Conservation (phyloP, 2,329 filamentous ascomycete genomes). For the Polytolypa hystricis region DNA sequence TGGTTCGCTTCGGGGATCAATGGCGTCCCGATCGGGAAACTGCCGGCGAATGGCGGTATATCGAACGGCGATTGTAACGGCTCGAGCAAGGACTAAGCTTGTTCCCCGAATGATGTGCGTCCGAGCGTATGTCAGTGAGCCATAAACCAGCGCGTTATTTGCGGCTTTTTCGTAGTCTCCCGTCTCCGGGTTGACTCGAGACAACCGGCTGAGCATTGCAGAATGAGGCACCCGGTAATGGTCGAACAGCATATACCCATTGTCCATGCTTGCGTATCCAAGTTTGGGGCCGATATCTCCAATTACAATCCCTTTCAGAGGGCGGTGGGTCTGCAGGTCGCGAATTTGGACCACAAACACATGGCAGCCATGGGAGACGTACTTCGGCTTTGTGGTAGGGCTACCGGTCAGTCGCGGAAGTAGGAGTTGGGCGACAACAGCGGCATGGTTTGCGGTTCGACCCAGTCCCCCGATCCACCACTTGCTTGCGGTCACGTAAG, state of each 20-base stretch:
- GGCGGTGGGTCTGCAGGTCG: slow-evolving; percentile 10
- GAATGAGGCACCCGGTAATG: slow-evolving; percentile 9
- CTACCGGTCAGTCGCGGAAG: slow-evolving; percentile 20
- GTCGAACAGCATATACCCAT: slow-evolving; percentile 12
- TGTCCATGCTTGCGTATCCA: slow-evolving; percentile 10
- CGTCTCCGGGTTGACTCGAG: slow-evolving; percentile 9
- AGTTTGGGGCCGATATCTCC: slow-evolving; percentile 11
- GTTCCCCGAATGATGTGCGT: slow-evolving; percentile 34
- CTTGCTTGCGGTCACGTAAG: slow-evolving; percentile 36
- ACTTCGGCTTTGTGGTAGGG: slow-evolving; percentile 14
- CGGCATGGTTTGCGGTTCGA: slow-evolving; percentile 38
- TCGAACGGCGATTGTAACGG: slow-evolving; percentile 42
- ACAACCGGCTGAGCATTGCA: slow-evolving; percentile 10
- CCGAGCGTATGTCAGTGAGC: slow-evolving; percentile 10
- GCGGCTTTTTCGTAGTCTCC: slow-evolving; percentile 10
- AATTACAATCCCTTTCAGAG: slow-evolving; percentile 8
- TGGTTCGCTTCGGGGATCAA: slow-evolving; percentile 20
- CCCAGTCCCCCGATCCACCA: slow-evolving; percentile 42
- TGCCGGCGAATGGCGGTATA: slow-evolving; percentile 41
- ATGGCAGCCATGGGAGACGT: slow-evolving; percentile 33
- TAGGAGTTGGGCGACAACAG: slow-evolving; percentile 38
- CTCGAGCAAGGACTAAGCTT: slow-evolving; percentile 40
- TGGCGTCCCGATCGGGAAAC: slow-evolving; percentile 39
- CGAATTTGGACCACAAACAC: slow-evolving; percentile 39
- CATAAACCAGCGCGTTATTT: slow-evolving; percentile 11